Conservation (phyloP, 768 basidiomycete species). For the Pleurotus tuber-regium region DNA sequence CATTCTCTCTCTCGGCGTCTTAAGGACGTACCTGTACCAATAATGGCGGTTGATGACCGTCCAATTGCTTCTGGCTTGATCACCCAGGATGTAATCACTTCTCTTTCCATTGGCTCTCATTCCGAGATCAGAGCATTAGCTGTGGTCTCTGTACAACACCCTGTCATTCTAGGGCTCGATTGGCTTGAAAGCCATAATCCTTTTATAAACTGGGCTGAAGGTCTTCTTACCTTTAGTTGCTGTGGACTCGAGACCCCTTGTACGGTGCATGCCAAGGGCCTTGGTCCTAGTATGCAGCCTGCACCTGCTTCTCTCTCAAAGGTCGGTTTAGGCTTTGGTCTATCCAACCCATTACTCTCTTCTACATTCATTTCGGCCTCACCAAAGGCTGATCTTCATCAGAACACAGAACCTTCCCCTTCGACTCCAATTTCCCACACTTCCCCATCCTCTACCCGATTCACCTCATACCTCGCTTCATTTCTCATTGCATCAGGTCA, state of each 20-base stretch:
- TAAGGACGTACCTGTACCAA: slow-evolving; percentile 30
- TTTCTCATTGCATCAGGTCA: not conserved
- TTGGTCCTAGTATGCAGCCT: slow-evolving; percentile 19
- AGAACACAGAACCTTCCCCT: no score
- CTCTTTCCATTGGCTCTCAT: slow-evolving; percentile 26
- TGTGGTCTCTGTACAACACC: slow-evolving; percentile 30
- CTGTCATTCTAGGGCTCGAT: slow-evolving; percentile 34
- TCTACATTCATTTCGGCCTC: not conserved
- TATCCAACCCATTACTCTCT: slow-evolving; percentile 12
- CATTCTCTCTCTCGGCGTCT: slow-evolving; percentile 29
- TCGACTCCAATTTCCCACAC: no score
- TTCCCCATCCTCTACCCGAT: not conserved
- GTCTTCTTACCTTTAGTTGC: slow-evolving; percentile 22
- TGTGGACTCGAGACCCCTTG: slow-evolving; percentile 20
- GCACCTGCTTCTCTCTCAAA: slow-evolving; percentile 15
- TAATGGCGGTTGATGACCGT: slow-evolving; percentile 34
- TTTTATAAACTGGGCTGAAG: slow-evolving; percentile 28
- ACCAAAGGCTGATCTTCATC: no score
- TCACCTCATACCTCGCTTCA: not conserved
- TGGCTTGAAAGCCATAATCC: slow-evolving; percentile 36
- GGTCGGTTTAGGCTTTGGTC: slow-evolving; percentile 28
- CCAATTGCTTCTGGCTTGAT: slow-evolving; percentile 38
- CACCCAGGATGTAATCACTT: slow-evolving; percentile 32
- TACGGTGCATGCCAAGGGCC: slow-evolving; percentile 20
- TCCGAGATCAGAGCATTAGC: slow-evolving; percentile 25